Conservation (phyloP, 2,329 filamentous ascomycete genomes). For the Trichoderma sp. region DNA sequence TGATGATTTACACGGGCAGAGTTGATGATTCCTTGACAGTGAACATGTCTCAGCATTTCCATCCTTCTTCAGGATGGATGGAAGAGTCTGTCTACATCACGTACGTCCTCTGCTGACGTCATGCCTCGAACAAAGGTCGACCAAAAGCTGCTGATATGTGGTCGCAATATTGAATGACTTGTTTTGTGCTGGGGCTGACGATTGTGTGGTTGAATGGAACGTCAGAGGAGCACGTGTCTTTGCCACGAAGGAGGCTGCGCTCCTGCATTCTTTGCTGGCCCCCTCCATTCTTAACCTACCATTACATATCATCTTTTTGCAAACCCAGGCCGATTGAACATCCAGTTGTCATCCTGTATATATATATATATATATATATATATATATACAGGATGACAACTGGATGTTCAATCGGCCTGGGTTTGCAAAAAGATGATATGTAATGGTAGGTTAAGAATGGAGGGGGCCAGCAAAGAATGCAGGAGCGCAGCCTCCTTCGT, state of each 20-base stretch:
- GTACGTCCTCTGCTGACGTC: not conserved
- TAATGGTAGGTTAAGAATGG: fast-evolving
- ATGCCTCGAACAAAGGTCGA: not conserved
- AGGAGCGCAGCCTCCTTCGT: not conserved
- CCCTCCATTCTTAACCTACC: not conserved
- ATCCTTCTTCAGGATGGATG: too few relatives aligned
- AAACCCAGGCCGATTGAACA: too few relatives aligned
- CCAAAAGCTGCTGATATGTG: not conserved
- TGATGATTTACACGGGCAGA: too few relatives aligned
- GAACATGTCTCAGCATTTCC: too few relatives aligned
- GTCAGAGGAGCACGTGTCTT: not conserved
- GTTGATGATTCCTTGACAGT: too few relatives aligned
- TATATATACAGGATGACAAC: too few relatives aligned
- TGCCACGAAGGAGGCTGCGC: not conserved
- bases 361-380: too few relatives aligned
- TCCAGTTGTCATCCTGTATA: too few relatives aligned
- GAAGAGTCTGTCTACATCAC: not conserved
- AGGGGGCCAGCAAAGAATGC: not conserved
- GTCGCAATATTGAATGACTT: not conserved
- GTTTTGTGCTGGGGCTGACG: too few relatives aligned
- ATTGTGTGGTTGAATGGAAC: not conserved
- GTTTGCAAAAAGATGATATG: too few relatives aligned
- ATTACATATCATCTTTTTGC: not conserved
- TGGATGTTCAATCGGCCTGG: too few relatives aligned
- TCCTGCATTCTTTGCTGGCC: too few relatives aligned